These are phyloP conservation scores for Tephrocybe sp. DNA, from an alignment of 768 basidiomycete genomes.

Conservation along the genomic window DNA sequence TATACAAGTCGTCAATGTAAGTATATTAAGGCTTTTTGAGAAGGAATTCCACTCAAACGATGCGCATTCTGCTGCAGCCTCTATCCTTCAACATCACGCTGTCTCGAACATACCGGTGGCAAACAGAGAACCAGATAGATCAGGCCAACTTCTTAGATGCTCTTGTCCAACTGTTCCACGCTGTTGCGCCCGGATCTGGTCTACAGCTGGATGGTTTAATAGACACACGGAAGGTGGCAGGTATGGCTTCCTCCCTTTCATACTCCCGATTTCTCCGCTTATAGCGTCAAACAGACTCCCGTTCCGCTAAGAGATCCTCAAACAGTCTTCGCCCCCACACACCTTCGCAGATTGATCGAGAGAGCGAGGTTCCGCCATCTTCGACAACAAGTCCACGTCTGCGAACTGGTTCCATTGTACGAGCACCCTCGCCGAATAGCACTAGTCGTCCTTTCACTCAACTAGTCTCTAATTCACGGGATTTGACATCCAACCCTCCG, in stretches of 20 bases:
- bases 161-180: conserved; percentile 60
- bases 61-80: conserved; percentile 41
- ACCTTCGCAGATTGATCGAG: conserved; percentile 26
- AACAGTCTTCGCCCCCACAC: conserved; percentile 20
- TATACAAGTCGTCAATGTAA: conserved; percentile 74
- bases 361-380: conserved; percentile 21
- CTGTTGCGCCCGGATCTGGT: conserved; percentile 41
- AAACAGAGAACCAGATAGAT: conserved; percentile 73
- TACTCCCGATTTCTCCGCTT: neutral
- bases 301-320: conserved; percentile 16
- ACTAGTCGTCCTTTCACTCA: conserved; percentile 22
- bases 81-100: conserved; percentile 78
- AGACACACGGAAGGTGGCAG: conserved; percentile 34
- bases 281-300: neutral
- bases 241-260: conserved; percentile 23
- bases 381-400: conserved; percentile 22
- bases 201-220: conserved; percentile 62
- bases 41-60: neutral
- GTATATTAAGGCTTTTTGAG: conserved; percentile 28
- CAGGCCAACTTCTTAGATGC: conserved; percentile 73
- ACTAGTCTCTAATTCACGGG: conserved; percentile 16
- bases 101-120: conserved; percentile 89
- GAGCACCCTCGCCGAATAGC: conserved; percentile 40
- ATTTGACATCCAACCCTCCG: conserved; percentile 21
- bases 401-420: conserved; percentile 27